Evolutionary conservation across 129 eudicot species (phyloP), one percentile per base, ranked within the genome.

Genomic region (Tagetes erecta): DNA sequence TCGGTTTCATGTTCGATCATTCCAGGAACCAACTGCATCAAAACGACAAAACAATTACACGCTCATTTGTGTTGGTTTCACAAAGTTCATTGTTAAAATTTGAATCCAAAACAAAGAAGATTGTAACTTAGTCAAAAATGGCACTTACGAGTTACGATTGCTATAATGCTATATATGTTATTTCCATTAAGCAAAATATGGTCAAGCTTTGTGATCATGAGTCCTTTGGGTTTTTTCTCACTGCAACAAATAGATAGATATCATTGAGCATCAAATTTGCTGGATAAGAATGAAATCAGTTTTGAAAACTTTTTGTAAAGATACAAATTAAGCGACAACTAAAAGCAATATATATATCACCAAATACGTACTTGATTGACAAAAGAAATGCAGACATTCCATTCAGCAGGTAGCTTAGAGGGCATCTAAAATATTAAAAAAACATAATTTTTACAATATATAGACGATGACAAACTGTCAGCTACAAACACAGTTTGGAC

Each of bases 181-280:
- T 92, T 92, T 52, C 97, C 97, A 56, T 92, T 92, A 36, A 92
- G 93, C 75, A 92, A 79, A 71, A 89, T 92, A 81, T 92, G 96
- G 65, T 92, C 96, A 37, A 92, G 96, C 78, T 89, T 88, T 63
- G 97, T 92, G 47, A 89, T 83, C 56, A 96, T 80, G 7, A 91
- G 85, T 6, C 97, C 97, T 86, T 92, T 96, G 4, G 97, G 76
- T 65, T 96, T 92, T 45, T 89, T 85, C 74, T 89, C 96, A 80
- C 97, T 92, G 93, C 60, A 71, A 39, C 8, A 64, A 1, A 45
- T 34, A 33, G 39, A 76, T 2, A 63, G 39, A 76, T 2, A 63
- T 20, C 67, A 71, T 12, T 55, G 44, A 75, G 44, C 55, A 51
- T 51, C 31, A 65, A 64, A 40, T 63, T 63, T 50, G 4, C 31